phyloP scores from a whole-genome alignment of 257 asterid species.

The Henckelia pumila region DNA sequence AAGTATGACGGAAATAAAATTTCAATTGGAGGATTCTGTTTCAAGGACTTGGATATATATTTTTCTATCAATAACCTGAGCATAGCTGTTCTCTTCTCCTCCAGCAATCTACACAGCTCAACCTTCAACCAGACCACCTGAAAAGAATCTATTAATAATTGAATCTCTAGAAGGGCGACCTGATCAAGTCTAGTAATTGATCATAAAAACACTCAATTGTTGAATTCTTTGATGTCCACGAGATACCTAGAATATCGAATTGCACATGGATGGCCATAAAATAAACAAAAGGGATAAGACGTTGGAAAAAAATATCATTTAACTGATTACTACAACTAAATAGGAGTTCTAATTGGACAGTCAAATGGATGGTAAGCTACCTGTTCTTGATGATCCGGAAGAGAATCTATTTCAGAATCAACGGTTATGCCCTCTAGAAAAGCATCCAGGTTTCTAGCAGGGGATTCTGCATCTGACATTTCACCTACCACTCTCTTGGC shows the following conservation, averaged over 20 bases:
- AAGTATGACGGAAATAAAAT: neutral
- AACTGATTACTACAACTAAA: constrained; percentile 1
- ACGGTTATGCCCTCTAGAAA: constrained; percentile 42
- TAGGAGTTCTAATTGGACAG: neutral
- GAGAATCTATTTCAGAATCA: constrained; percentile 66
- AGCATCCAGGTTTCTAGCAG: constrained; percentile 51
- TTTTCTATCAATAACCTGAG: constrained; percentile 55
- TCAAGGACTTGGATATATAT: constrained; percentile 4
- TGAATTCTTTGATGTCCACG: neutral
- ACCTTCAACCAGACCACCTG: constrained; percentile 91
- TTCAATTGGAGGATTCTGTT: constrained; percentile 10
- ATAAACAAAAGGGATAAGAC: too few species aligned
- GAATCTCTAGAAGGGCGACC: constrained; percentile 21
- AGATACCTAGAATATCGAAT: neutral
- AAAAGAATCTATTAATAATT: constrained; percentile 34
- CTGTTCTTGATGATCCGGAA: constrained; percentile 87
- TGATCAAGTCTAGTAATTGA: constrained; percentile 14
- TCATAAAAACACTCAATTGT: constrained; percentile 10
- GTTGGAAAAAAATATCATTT: too few species aligned
- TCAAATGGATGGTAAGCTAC: constrained; percentile 32
- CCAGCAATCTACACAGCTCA: constrained; percentile 77
- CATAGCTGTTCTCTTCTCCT: constrained; percentile 74
- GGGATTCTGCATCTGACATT: constrained; percentile 34
- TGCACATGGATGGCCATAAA: constrained; percentile 1
- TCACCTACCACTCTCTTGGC: constrained; percentile 31